phyloP scores from a whole-genome alignment of 2,329 filamentous ascomycete genomes.

The Hypoxylon rubiginosum region DNA sequence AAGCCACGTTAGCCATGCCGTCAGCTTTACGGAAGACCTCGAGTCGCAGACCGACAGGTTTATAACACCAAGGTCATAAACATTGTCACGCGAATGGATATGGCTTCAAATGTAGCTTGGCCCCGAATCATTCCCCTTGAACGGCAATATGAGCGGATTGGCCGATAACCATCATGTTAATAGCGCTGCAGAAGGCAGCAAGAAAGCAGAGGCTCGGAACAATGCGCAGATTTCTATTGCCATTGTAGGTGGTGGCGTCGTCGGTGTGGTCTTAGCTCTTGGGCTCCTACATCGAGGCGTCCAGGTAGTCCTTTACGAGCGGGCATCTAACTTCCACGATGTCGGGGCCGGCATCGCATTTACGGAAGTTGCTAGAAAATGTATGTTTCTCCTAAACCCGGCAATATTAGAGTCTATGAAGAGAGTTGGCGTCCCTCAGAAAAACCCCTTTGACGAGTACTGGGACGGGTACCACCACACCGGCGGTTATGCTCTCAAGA shows the following conservation, averaged over 20 bases:
- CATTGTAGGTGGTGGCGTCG: slow-evolving; percentile 42
- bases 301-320: slow-evolving; percentile 34
- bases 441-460: slow-evolving; percentile 27
- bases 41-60: background rate
- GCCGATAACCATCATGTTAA: background rate
- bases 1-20: background rate
- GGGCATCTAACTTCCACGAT: slow-evolving; percentile 31
- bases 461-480: slow-evolving; percentile 39
- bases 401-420: slow-evolving; percentile 20
- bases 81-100: background rate
- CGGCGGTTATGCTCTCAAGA: too few species aligned
- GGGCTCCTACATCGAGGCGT: slow-evolving; percentile 30
- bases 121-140: background rate
- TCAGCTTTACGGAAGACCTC: background rate
- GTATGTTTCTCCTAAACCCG: slow-evolving; percentile 31
- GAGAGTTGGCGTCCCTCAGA: slow-evolving; percentile 8
- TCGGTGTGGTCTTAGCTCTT: slow-evolving; percentile 34
- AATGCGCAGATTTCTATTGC: slow-evolving; percentile 6
- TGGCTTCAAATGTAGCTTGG: background rate
- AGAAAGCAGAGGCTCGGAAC: background rate
- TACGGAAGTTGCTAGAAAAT: slow-evolving; percentile 21
- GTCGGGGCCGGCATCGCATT: slow-evolving; percentile 44
- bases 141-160: background rate
- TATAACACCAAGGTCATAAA: background rate
- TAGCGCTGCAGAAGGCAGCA: background rate